Conservation (phyloP, 1,139 yeast genomes). For the Sugiyamaella grinbergsii region DNA sequence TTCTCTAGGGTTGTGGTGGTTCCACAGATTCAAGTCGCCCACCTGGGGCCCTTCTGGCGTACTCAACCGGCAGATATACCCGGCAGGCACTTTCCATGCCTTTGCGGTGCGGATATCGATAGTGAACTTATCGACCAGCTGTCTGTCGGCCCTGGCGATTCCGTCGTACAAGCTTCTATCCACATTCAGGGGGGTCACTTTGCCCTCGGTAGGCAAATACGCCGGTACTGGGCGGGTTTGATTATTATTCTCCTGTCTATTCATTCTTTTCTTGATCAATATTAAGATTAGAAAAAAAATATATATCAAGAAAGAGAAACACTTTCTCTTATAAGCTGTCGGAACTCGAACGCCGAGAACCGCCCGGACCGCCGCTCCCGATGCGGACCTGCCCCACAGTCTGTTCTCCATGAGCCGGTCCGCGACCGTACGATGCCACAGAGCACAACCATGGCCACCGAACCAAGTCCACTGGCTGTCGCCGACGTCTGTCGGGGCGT, state of each 20-base stretch:
- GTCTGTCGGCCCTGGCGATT: slow-evolving; percentile 45
- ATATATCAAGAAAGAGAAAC: background rate
- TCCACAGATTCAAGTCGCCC: slow-evolving; percentile 69
- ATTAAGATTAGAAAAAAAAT: background rate
- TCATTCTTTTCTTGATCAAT: too few relatives aligned
- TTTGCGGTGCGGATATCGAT: slow-evolving; percentile 60
- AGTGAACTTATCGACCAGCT: slow-evolving; percentile 44
- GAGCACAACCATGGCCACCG: too few relatives aligned
- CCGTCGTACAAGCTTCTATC: slow-evolving; percentile 50
- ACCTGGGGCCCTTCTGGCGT: slow-evolving; percentile 74
- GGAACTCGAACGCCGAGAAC: background rate
- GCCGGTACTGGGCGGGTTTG: slow-evolving; percentile 53
- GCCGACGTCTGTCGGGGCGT: background rate
- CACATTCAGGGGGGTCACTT: slow-evolving; percentile 56
- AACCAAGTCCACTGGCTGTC: background rate
- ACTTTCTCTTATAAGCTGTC: background rate
- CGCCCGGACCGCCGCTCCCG: too few relatives aligned
- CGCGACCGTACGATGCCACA: too few relatives aligned
- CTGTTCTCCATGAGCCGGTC: too few relatives aligned
- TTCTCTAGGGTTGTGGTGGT: slow-evolving; percentile 60
- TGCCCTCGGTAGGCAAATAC: slow-evolving; percentile 53
- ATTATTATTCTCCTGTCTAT: slow-evolving; percentile 16
- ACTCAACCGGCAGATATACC: slow-evolving; percentile 57
- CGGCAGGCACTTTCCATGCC: slow-evolving; percentile 63
- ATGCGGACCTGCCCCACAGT: too few relatives aligned